Percentiles rank a stretch among this genome's conserved stretches.
phyloP scores from a whole-genome alignment of 176 grass and related monocot species.

The Cocos nucifera region DNA sequence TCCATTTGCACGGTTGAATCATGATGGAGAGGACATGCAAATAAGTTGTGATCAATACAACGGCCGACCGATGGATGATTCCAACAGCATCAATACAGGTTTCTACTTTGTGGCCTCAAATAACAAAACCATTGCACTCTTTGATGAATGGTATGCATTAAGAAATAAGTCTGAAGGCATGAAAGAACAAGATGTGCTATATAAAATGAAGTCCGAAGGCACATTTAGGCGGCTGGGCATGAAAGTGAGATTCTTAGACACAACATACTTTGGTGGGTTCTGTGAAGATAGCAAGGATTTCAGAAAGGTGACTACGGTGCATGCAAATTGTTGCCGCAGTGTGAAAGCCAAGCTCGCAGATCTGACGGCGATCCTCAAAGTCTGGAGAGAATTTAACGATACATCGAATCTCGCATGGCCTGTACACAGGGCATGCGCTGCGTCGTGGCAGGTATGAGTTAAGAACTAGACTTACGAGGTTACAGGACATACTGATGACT shows the following conservation, averaged over 20 bases:
- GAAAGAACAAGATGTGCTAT: constrained; percentile 2
- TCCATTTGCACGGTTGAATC: not conserved
- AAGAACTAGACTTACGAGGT: too few species aligned
- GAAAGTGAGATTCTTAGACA: constrained; percentile 1
- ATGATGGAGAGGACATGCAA: constrained; percentile 1
- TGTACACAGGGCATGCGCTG: not conserved
- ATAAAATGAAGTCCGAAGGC: not conserved
- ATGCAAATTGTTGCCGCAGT: constrained; percentile 2
- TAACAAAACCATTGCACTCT: constrained; percentile 2
- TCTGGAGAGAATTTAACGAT: not conserved
- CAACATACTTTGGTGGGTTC: constrained; percentile 1
- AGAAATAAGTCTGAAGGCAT: not conserved
- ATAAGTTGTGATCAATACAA: not conserved
- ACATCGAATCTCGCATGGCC: not conserved
- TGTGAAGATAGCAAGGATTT: not conserved
- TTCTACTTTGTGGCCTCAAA: constrained; percentile 5
- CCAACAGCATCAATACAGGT: constrained; percentile 6
- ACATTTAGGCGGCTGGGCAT: not conserved
- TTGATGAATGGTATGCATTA: constrained; percentile 1
- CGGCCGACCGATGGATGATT: not conserved
- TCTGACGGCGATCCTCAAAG: not conserved
- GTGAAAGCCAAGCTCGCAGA: not conserved
- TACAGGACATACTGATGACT: too few species aligned
- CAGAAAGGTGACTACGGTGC: not conserved
- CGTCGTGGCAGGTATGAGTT: not conserved